phyloP scores from a whole-genome alignment of 768 basidiomycete species.

The Ramaria sp. region DNA sequence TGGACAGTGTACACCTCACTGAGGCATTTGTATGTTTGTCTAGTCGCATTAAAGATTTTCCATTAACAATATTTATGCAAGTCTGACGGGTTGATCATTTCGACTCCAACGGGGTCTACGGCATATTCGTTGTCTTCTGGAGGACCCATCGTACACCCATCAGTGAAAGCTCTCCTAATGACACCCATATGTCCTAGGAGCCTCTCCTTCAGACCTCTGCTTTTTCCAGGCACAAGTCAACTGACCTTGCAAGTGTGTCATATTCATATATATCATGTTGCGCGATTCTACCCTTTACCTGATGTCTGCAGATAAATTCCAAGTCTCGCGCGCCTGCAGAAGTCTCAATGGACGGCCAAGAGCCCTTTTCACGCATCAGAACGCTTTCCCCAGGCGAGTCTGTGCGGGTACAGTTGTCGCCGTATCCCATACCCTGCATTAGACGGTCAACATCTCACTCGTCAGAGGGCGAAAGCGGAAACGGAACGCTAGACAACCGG shows the following conservation, averaged over 20 bases:
- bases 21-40: constrained; percentile 73
- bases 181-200: constrained; percentile 96
- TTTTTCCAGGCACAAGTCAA: constrained; percentile 50
- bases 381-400: constrained; percentile 71
- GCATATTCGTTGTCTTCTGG: constrained; percentile 94
- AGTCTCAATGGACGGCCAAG: constrained; percentile 88
- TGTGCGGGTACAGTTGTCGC: constrained; percentile 75
- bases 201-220: constrained; percentile 82
- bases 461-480: constrained; percentile 52
- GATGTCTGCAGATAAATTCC: constrained; percentile 58
- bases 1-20: constrained; percentile 90
- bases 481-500: background rate
- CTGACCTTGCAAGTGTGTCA: constrained; percentile 24
- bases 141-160: constrained; percentile 93
- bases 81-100: constrained; percentile 91
- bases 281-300: background rate
- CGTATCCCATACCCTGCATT: constrained; percentile 88
- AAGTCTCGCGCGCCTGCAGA: constrained; percentile 79
- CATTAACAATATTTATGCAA: constrained; percentile 19
- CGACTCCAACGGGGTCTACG: constrained; percentile 93
- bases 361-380: constrained; percentile 44
- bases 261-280: background rate
- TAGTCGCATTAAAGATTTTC: background rate
- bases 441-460: constrained; percentile 53
- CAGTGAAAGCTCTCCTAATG: constrained; percentile 77